Percentiles rank a stretch among this genome's conserved stretches.
phyloP scores from a whole-genome alignment of 2,329 filamentous ascomycete genomes.

The Trichoderma brevicompactum region DNA sequence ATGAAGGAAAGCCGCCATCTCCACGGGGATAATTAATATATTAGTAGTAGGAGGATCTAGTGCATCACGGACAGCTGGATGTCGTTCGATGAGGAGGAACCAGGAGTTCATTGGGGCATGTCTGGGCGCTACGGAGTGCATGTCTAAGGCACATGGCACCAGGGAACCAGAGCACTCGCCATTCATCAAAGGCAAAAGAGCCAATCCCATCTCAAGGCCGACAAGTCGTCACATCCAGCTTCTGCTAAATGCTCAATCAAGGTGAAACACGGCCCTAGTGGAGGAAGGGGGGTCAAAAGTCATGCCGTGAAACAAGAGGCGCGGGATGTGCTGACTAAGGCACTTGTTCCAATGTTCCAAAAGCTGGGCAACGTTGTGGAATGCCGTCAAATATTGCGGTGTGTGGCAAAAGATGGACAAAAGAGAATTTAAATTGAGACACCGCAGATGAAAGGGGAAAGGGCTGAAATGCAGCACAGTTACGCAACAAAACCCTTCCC shows the following conservation, averaged over 20 bases:
- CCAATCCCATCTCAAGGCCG: constrained; percentile 2
- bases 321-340: constrained; percentile 21
- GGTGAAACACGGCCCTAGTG: constrained; percentile 27
- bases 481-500: not conserved
- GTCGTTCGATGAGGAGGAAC: not conserved
- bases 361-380: not conserved
- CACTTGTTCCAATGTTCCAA: too few species aligned
- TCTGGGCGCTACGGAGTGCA: too few species aligned
- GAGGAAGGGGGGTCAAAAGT: constrained; percentile 4
- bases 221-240: too few species aligned
- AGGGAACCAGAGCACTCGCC: not conserved
- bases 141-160: too few species aligned
- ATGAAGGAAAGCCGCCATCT: not conserved
- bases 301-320: constrained; percentile 21
- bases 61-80: not conserved
- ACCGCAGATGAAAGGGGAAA: not conserved
- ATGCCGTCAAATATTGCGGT: not conserved
- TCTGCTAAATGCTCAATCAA: constrained; percentile 18
- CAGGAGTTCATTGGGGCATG: not conserved
- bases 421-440: not conserved
- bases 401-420: not conserved
- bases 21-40: not conserved
- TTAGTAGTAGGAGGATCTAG: not conserved
- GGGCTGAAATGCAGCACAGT: not conserved
- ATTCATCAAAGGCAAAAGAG: not conserved